Evolutionary conservation across 2,329 filamentous ascomycete genomes (phyloP).

Genomic region (Parascedosporium putredinis): DNA sequence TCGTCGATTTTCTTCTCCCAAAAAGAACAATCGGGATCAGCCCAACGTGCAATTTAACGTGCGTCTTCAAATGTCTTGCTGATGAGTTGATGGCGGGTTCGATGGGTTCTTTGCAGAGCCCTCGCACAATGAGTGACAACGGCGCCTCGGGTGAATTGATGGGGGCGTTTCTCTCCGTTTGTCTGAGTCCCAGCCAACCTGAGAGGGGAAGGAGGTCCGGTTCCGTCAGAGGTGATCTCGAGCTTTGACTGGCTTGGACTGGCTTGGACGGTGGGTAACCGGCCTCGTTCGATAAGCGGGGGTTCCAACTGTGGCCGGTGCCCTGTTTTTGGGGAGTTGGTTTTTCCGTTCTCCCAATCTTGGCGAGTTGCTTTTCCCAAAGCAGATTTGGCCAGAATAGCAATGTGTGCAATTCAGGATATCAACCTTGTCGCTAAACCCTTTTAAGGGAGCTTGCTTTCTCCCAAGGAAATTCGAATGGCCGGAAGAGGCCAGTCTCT

Average conservation of each 20-base stretch:
- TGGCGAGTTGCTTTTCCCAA: slow-evolving; percentile 1
- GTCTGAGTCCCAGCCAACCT: not conserved
- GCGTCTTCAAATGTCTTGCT: not conserved
- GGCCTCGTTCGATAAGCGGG: not conserved
- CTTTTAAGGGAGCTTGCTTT: not conserved
- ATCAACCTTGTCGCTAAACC: not conserved
- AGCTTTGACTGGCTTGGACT: no score
- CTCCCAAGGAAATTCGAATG: not conserved
- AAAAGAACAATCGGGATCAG: not conserved
- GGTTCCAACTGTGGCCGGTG: not conserved
- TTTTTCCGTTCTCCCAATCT: no score
- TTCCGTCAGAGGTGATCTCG: not conserved
- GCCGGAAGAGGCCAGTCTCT: not conserved
- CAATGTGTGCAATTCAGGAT: not conserved
- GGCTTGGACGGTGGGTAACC: not conserved
- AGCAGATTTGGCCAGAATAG: not conserved
- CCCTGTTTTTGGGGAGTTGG: no score
- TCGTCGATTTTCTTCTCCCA: no score
- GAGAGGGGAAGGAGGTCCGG: no score
- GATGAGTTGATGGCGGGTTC: not conserved
- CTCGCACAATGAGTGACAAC: no score
- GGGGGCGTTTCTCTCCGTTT: not conserved
- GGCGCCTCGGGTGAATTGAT: no score
- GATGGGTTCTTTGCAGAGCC: not conserved
- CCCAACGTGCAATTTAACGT: not conserved